Evolutionary conservation across 495 filamentous ascomycete species (phyloP).

Genomic region (Lindgomyces ingoldianus): DNA sequence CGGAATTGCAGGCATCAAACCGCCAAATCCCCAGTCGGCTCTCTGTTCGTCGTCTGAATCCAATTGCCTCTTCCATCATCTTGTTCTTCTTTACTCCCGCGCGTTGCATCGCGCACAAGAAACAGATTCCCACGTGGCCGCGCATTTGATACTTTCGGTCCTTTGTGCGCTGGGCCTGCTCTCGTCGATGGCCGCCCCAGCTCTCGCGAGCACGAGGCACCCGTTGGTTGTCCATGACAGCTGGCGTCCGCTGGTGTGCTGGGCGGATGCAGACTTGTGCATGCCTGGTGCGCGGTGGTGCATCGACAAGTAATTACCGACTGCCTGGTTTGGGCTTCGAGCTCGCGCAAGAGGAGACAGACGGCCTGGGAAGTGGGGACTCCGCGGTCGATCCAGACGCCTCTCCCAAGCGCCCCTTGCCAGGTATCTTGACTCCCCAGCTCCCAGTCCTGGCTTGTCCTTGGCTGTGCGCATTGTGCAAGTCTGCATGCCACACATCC

Average conservation of each 20-base stretch:
- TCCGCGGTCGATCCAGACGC: constrained; percentile 34
- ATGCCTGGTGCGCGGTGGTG: neutral
- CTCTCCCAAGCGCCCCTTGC: constrained; percentile 17
- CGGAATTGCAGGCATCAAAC: neutral
- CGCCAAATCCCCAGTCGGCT: neutral
- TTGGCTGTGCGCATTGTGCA: neutral
- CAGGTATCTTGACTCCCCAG: constrained; percentile 1
- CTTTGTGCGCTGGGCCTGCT: neutral
- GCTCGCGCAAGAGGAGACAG: constrained; percentile 21
- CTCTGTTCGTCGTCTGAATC: no score
- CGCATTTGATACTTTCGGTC: neutral
- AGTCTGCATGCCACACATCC: constrained; percentile 18
- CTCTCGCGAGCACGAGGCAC: constrained; percentile 32
- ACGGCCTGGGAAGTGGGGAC: constrained; percentile 26
- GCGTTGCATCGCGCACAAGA: constrained; percentile 18
- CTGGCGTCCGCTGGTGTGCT: no score
- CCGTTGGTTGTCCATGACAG: constrained; percentile 26
- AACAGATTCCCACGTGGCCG: constrained; percentile 37
- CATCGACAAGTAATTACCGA: constrained; percentile 32
- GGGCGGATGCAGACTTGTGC: neutral
- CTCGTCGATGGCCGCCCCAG: neutral
- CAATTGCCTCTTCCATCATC: no score
- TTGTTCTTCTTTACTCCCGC: constrained; percentile 8
- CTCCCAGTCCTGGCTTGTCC: neutral
- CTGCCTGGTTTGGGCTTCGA: constrained; percentile 35